Conservation (phyloP, 345 rosid genomes). For the Gossypium bickii region DNA sequence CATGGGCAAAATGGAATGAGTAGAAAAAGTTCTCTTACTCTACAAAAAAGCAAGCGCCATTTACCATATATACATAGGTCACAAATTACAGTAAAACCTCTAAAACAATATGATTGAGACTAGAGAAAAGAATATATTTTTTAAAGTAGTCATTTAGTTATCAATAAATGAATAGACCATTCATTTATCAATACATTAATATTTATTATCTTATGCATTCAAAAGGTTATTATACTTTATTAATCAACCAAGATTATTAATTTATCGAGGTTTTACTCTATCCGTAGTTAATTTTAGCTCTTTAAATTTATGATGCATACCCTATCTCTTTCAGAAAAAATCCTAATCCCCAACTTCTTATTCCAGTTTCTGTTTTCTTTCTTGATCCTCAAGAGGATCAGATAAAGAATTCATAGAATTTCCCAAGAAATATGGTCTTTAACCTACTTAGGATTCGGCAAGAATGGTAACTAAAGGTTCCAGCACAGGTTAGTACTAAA, state of each 20-base stretch:
- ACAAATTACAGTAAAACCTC: neutral
- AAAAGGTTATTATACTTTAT: too few species aligned
- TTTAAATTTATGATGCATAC: too few species aligned
- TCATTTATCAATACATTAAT: too few species aligned
- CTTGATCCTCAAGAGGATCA: neutral
- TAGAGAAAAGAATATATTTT: neutral
- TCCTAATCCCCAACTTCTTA: neutral
- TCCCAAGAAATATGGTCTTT: neutral
- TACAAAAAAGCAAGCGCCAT: neutral
- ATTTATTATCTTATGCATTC: neutral
- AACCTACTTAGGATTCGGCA: neutral
- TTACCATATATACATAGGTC: neutral
- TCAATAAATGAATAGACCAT: neutral
- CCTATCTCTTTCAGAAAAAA: too few species aligned
- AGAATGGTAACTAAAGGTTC: neutral
- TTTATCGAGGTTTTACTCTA: too few species aligned
- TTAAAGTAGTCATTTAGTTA: neutral
- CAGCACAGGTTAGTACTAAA: neutral
- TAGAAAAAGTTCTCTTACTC: neutral
- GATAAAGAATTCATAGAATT: neutral
- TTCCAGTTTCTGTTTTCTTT: neutral
- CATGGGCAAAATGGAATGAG: neutral
- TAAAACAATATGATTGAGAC: neutral
- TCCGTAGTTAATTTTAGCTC: too few species aligned
- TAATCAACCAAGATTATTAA: too few species aligned